These are phyloP conservation scores for Brassica hybrid DNA, from an alignment of 441 rosid species.

Conservation along the genomic window DNA sequence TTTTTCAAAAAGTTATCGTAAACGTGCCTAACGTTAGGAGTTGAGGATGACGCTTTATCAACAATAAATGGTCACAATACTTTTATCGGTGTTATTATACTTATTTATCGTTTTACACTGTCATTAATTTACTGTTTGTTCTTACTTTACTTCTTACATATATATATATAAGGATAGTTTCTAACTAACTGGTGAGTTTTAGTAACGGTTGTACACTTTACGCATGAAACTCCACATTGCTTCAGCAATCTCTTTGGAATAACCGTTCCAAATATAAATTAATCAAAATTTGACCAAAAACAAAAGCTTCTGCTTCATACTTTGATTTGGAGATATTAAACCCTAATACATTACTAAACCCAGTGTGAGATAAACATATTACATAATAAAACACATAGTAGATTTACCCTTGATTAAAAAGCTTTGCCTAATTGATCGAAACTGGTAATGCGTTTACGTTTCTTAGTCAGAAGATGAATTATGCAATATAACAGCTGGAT, in stretches of 20 bases:
- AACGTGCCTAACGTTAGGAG: constrained; percentile 39
- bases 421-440: not conserved
- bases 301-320: not conserved
- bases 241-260: constrained; percentile 8
- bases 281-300: not conserved
- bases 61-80: constrained; percentile 30
- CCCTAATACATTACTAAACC: constrained; percentile 2
- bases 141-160: not conserved
- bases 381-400: not conserved
- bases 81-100: constrained; percentile 24
- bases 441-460: not conserved
- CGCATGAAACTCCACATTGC: constrained; percentile 21
- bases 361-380: not conserved
- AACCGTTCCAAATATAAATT: constrained; percentile 7
- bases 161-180: not conserved
- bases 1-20: not conserved
- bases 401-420: not conserved
- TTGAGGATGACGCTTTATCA: constrained; percentile 31
- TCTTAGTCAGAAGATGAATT: not conserved
- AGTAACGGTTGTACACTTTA: constrained; percentile 25
- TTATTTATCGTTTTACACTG: not conserved
- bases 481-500: not conserved
- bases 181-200: constrained; percentile 6
- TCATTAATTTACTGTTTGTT: not conserved
- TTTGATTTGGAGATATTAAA: not conserved